phyloP scores from a whole-genome alignment of 1,284 basidiomycete species.

The Sanghuangporus baumii region DNA sequence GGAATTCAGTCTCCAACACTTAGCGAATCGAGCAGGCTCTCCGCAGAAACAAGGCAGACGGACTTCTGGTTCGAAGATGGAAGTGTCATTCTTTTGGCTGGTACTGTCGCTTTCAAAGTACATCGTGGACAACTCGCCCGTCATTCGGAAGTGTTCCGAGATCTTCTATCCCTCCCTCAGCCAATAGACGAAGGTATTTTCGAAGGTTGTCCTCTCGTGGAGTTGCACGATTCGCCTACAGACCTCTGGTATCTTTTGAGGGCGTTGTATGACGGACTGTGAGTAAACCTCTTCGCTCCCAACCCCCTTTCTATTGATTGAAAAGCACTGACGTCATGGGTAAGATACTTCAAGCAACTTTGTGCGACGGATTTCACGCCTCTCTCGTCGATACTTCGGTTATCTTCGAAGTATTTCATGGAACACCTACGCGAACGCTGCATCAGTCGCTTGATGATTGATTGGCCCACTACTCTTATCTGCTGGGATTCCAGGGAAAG shows the following conservation, averaged over 20 bases:
- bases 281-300: conserved; percentile 17
- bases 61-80: conserved; percentile 72
- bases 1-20: neutral
- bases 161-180: conserved; percentile 57
- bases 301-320: conserved; percentile 14
- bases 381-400: conserved; percentile 54
- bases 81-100: conserved; percentile 57
- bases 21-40: conserved; percentile 1
- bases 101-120: conserved; percentile 57
- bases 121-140: conserved; percentile 65
- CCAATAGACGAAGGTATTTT: conserved; percentile 37
- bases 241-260: conserved; percentile 55
- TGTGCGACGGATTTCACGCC: conserved; percentile 48
- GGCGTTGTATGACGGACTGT: conserved; percentile 56
- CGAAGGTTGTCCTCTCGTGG: conserved; percentile 46
- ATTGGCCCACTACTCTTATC: conserved; percentile 58
- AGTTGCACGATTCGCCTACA: conserved; percentile 49
- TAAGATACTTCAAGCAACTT: conserved; percentile 38
- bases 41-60: conserved; percentile 21
- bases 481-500: conserved; percentile 63
- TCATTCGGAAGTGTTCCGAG: conserved; percentile 66
- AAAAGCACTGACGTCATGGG: neutral
- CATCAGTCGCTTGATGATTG: conserved; percentile 45
- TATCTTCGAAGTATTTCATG: conserved; percentile 66
- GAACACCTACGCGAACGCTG: conserved; percentile 53